Evolutionary conservation across 2,329 filamentous ascomycete genomes (phyloP), one percentile per base, ranked within the genome.

Genomic region (Periglandula ipomoeae): DNA sequence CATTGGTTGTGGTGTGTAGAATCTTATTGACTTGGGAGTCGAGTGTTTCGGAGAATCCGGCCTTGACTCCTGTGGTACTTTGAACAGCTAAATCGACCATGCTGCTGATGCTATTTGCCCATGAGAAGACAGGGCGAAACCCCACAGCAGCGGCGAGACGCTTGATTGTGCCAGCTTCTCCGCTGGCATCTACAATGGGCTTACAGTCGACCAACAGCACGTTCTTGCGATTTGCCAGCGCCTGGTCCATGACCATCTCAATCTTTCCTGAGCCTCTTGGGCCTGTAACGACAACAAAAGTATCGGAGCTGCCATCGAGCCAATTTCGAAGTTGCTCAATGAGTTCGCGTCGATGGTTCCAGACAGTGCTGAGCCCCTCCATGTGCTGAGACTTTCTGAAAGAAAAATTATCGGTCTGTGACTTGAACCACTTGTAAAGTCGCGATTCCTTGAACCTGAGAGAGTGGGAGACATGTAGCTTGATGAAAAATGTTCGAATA

Each of bases 41-140:
- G 24, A 96, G 71, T 0, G 89, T 96, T 63, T 96, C 91, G 0
- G 88, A 94, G 62, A 97, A 95, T 7, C 90, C 90, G 5, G 89
- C 87, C 68, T 97, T 96, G 50, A 94, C 87, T 11, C 91, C 91
- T 19, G 91, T 95, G 11, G 93, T 93, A 57, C 90, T 87, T 64
- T 96, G 91, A 1, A 93, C 88, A 20, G 91, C 93, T 34, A 97
- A 78, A 58, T 97, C 93, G 54, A 95, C 75, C 68, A 96, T 80
- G 63, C 89, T 95, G 67, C 87, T 95, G 55, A 97, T 81, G 60
- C 83, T 95, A 66, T 97, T 96, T 69, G 94, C 86, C 87, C 90
- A 97, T 0, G 88, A 94, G 64, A 98, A 98, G 0, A 98, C 82
- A 0, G 93, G 93, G 8, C 87, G 77, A 62, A 96, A 97, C 8